These are phyloP conservation scores for Chamaecrista fasciculata DNA, from an alignment of 306 rosid genomes.

Conservation along the genomic window DNA sequence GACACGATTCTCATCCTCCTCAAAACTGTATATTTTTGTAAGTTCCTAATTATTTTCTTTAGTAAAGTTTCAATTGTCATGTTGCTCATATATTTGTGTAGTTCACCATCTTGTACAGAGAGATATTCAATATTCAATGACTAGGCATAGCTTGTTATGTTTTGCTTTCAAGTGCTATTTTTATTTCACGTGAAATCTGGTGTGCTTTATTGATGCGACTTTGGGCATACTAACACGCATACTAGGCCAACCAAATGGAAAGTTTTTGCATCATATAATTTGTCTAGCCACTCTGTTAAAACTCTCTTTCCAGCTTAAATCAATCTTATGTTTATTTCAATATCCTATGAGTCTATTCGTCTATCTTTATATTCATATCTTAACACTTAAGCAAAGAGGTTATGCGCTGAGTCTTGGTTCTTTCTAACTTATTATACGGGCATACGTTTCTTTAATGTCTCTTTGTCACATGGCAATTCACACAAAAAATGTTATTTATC, in stretches of 20 bases:
- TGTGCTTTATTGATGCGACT: neutral
- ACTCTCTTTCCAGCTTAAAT: conserved; percentile 8
- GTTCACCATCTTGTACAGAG: neutral
- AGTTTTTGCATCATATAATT: neutral
- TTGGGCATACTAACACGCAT: neutral
- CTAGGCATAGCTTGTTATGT: neutral
- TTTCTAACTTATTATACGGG: conserved; percentile 13
- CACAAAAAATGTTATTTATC: conserved; percentile 7
- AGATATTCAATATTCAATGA: neutral
- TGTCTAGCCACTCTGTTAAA: conserved; percentile 9
- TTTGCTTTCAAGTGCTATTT: neutral
- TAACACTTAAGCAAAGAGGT: conserved; percentile 21
- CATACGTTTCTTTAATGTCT: neutral
- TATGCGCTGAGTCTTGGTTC: conserved; percentile 4
- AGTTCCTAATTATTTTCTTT: too few relatives aligned
- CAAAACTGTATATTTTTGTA: too few relatives aligned
- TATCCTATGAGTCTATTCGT: neutral
- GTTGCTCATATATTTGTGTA: too few relatives aligned
- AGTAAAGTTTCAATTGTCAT: conserved; percentile 7
- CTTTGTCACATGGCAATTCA: conserved; percentile 16
- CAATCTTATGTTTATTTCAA: conserved; percentile 8
- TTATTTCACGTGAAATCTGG: neutral
- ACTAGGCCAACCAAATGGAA: conserved; percentile 17
- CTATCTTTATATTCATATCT: conserved; percentile 16
- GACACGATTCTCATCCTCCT: too few relatives aligned